These are phyloP conservation scores for Xylaria castorea DNA, from an alignment of 495 filamentous ascomycete species.

Conservation along the genomic window DNA sequence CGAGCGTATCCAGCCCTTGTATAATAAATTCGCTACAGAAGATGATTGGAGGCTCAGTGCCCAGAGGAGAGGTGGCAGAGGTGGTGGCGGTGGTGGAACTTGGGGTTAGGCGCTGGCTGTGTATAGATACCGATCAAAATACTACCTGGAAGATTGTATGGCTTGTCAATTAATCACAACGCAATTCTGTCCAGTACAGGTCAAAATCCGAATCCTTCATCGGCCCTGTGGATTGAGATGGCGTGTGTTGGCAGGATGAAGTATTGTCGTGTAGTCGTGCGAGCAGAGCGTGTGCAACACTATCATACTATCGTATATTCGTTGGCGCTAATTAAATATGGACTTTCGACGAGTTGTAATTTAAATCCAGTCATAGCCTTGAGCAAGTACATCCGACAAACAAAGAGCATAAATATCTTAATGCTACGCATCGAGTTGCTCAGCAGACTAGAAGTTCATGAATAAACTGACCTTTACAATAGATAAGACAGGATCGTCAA, in stretches of 20 bases:
- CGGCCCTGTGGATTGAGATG: not conserved
- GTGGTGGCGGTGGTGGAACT: conserved; percentile 87
- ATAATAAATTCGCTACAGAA: conserved; percentile 84
- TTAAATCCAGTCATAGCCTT: no score
- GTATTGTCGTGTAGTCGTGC: not conserved
- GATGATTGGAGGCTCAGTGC: conserved; percentile 95
- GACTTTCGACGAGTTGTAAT: not conserved
- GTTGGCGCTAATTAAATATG: not conserved
- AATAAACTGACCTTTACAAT: not conserved
- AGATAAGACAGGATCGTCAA: not conserved
- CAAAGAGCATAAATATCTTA: no score
- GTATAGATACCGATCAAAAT: not conserved
- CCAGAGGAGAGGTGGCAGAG: conserved; percentile 84
- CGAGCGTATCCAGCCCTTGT: conserved; percentile 91
- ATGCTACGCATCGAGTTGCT: not conserved
- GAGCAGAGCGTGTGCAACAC: not conserved
- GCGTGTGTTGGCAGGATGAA: not conserved
- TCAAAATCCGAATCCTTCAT: not conserved
- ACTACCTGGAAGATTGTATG: not conserved
- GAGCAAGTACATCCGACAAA: no score
- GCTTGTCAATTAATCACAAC: not conserved
- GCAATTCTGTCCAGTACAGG: not conserved
- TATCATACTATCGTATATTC: not conserved
- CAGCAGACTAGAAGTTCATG: not conserved
- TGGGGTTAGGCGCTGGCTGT: conserved; percentile 71